phyloP scores from a whole-genome alignment of 257 asterid species.

The Phtheirospermum japonicum region DNA sequence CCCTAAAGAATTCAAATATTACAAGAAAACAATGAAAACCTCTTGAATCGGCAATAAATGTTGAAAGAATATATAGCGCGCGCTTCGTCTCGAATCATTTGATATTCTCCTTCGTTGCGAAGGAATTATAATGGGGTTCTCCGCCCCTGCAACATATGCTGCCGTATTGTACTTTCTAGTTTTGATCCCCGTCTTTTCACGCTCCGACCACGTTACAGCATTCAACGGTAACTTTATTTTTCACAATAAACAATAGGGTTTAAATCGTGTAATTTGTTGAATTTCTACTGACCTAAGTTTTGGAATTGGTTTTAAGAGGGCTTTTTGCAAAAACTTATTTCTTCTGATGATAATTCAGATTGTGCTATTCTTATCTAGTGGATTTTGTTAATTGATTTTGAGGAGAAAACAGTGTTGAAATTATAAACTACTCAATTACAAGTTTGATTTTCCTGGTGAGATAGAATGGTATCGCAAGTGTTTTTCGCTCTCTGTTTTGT shows the following conservation, averaged over 20 bases:
- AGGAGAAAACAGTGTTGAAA: neutral
- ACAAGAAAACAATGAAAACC: neutral
- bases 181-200: conserved; percentile 22
- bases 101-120: conserved; percentile 27
- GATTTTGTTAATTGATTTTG: conserved; percentile 6
- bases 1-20: conserved; percentile 12
- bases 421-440: conserved; percentile 6
- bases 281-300: conserved; percentile 13
- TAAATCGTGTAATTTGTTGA: neutral
- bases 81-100: neutral
- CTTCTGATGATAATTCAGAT: neutral
- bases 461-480: neutral
- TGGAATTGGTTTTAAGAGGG: conserved; percentile 14
- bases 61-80: conserved; percentile 13
- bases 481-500: neutral
- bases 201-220: conserved; percentile 28
- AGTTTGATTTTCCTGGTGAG: conserved; percentile 9
- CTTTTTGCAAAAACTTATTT: too few relatives aligned
- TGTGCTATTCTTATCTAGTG: conserved; percentile 13
- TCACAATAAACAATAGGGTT: conserved; percentile 14
- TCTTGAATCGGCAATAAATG: conserved; percentile 10
- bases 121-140: conserved; percentile 37
- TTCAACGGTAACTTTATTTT: conserved; percentile 36
- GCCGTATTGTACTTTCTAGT: conserved; percentile 27
- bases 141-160: conserved; percentile 16